phyloP scores from a whole-genome alignment of 2,329 filamentous ascomycete genomes.

The Gnomoniopsis sp. region DNA sequence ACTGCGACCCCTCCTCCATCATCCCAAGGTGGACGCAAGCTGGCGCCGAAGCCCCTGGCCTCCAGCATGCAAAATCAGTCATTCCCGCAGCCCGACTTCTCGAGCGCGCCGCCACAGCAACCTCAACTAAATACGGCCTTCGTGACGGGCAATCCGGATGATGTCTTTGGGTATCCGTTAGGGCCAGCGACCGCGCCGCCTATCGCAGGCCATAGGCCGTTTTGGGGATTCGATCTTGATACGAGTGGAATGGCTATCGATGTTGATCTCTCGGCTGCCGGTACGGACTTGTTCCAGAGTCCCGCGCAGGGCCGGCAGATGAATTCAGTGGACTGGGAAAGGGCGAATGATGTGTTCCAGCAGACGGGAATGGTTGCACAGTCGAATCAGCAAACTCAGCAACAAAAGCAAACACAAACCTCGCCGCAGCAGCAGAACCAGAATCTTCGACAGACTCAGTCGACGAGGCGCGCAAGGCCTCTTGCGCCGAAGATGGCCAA shows the following conservation, averaged over 20 bases:
- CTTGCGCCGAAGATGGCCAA: conserved; percentile 49
- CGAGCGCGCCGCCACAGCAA: conserved; percentile 46
- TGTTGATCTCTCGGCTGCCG: conserved; percentile 43
- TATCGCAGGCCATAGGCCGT: conserved; percentile 40
- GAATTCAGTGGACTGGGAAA: conserved; percentile 56
- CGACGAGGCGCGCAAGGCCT: conserved; percentile 39
- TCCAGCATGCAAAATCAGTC: conserved; percentile 55
- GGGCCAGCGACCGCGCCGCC: conserved; percentile 47
- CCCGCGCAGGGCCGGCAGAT: conserved; percentile 31
- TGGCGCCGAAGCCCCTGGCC: conserved; percentile 45
- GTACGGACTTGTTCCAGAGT: conserved; percentile 40
- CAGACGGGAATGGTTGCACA: conserved; percentile 35
- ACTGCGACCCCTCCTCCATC: conserved; percentile 60
- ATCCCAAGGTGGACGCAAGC: conserved; percentile 52
- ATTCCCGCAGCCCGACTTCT: conserved; percentile 50
- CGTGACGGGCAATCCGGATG: conserved; percentile 41
- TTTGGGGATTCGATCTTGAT: conserved; percentile 61
- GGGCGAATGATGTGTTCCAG: conserved; percentile 53
- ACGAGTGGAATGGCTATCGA: conserved; percentile 12
- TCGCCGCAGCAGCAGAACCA: conserved; percentile 19
- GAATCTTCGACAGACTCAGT: conserved; percentile 24
- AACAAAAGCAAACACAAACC: conserved; percentile 16
- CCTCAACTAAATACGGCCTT: conserved; percentile 42
- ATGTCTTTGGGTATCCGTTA: conserved; percentile 59
- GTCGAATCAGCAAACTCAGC: conserved; percentile 23